These are phyloP conservation scores for Trichoderma asperellum DNA, from an alignment of 2,329 filamentous ascomycete genomes.

Conservation along the genomic window DNA sequence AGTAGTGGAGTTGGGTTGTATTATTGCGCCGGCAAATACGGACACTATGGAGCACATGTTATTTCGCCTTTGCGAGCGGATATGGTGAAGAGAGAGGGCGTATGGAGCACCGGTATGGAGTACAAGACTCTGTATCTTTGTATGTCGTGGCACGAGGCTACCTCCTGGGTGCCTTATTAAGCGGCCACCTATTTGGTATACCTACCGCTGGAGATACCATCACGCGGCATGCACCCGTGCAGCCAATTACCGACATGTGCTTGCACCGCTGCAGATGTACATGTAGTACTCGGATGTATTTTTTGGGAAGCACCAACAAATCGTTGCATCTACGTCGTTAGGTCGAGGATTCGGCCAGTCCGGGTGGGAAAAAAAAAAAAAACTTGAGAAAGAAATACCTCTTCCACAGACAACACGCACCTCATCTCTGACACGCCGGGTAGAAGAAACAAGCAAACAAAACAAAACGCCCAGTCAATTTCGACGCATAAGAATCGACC, in stretches of 20 bases:
- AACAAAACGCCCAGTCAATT: not conserved
- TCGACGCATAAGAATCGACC: not conserved
- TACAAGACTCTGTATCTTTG: too few species aligned
- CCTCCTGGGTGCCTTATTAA: not conserved
- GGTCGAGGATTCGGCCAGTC: not conserved
- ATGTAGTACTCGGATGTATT: not conserved
- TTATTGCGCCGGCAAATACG: not conserved
- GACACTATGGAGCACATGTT: not conserved
- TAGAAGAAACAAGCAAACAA: not conserved
- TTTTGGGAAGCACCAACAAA: not conserved
- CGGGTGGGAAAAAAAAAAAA: not conserved
- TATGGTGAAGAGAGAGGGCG: not conserved
- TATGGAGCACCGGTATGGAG: not conserved
- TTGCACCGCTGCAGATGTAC: not conserved
- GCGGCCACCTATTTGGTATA: not conserved
- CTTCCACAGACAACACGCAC: not conserved
- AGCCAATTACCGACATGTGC: not conserved
- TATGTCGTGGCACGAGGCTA: conserved; percentile 9
- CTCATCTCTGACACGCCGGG: not conserved
- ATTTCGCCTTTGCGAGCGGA: conserved; percentile 4
- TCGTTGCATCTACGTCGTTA: not conserved
- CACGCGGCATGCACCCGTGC: conserved; percentile 5
- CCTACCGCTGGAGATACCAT: not conserved
- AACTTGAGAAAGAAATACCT: not conserved
- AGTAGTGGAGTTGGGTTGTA: not conserved